Percentiles rank a stretch among this genome's conserved stretches.
Conservation (phyloP, 192 early-diverging fungal genomes). For the Powellomyces hirtus region DNA sequence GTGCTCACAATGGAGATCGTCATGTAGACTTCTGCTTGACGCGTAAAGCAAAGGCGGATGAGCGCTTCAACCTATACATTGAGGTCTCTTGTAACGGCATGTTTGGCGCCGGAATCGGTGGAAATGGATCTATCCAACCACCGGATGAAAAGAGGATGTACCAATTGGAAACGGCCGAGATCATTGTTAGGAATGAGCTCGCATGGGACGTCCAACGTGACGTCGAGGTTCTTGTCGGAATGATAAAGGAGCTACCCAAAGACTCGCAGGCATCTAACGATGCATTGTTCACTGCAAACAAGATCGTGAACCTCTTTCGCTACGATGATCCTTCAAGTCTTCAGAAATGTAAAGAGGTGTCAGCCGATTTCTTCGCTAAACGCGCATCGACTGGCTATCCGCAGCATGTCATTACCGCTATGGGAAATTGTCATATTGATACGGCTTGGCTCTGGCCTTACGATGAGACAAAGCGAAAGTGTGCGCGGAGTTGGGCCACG, state of each 20-base stretch:
- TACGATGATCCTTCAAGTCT: conserved; percentile 51
- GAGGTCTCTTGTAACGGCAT: conserved; percentile 92
- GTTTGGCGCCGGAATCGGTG: conserved; percentile 76
- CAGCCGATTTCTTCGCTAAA: conserved; percentile 64
- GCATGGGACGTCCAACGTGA: conserved; percentile 75
- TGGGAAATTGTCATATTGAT: conserved; percentile 88
- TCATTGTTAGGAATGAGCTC: conserved; percentile 67
- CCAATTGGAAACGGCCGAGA: conserved; percentile 57
- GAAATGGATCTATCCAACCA: conserved; percentile 52
- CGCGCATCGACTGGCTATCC: conserved; percentile 49
- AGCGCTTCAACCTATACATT: conserved; percentile 71
- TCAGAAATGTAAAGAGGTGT: conserved; percentile 42
- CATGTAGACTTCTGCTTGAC: conserved; percentile 57
- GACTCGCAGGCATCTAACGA: conserved; percentile 72
- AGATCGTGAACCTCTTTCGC: conserved; percentile 71
- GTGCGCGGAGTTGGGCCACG: conserved; percentile 39
- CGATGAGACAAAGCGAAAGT: conserved; percentile 94
- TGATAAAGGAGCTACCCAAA: conserved; percentile 65
- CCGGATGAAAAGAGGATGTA: conserved; percentile 68
- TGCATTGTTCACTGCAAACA: conserved; percentile 78
- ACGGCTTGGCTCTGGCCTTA: conserved; percentile 94
- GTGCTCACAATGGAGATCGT: conserved; percentile 58
- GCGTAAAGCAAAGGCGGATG: conserved; percentile 37
- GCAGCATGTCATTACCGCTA: conserved; percentile 74
- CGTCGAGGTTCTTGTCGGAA: conserved; percentile 70